Percentiles rank a stretch among this genome's conserved stretches.
Conservation (phyloP, 78 protist genomes). For the Isochrysis galbana region DNA sequence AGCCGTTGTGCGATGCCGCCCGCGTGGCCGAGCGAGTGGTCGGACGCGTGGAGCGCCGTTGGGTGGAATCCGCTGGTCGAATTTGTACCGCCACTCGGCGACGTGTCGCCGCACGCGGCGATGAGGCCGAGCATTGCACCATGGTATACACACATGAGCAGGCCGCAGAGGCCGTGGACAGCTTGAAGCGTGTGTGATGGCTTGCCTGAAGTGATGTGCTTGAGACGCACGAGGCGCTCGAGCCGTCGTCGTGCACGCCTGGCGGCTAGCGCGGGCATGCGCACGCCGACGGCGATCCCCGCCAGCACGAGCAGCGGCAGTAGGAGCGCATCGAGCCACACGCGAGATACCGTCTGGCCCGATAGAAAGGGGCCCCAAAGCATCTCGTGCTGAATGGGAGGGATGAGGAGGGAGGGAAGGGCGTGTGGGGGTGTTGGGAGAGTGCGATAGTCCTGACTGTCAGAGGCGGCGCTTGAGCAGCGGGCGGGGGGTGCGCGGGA, state of each 20-base stretch:
- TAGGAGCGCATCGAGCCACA: neutral
- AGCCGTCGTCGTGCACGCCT: too few species aligned
- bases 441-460: too few species aligned
- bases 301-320: neutral
- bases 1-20: too few species aligned
- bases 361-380: too few species aligned
- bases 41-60: neutral
- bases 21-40: too few species aligned
- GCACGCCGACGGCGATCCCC: neutral
- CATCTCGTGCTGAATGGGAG: too few species aligned
- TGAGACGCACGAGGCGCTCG: too few species aligned
- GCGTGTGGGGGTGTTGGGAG: too few species aligned
- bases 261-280: neutral
- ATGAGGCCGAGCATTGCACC: neutral
- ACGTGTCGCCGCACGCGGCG: neutral
- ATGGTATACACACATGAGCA: neutral
- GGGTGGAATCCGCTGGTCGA: neutral
- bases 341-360: too few species aligned
- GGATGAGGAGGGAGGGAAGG: too few species aligned
- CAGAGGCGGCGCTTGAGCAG: too few species aligned
- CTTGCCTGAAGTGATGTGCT: neutral
- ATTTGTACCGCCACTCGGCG: neutral
- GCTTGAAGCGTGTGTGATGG: neutral
- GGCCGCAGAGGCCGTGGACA: neutral
- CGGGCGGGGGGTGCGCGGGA: too few species aligned